phyloP scores from a whole-genome alignment of 2,329 filamentous ascomycete species.

The Stagonosporopsis chrysanthemi region DNA sequence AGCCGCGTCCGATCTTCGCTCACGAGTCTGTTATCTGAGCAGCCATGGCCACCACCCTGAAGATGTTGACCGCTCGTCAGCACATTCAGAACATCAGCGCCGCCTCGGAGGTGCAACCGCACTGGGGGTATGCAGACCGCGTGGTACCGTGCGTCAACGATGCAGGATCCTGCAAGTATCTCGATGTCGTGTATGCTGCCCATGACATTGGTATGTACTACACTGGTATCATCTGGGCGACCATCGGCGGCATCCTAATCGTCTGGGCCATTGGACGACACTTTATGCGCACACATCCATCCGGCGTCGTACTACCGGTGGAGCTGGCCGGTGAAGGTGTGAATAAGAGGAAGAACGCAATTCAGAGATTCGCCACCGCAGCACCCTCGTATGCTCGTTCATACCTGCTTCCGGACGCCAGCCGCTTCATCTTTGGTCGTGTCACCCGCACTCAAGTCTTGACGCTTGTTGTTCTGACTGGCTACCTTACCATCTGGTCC shows the following conservation, averaged over 20 bases:
- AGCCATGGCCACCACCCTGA: slow-evolving; percentile 28
- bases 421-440: slow-evolving; percentile 67
- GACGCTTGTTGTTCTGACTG: slow-evolving; percentile 64
- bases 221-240: slow-evolving; percentile 64
- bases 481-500: slow-evolving; percentile 70
- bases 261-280: slow-evolving; percentile 52
- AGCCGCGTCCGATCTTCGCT: slow-evolving; percentile 19
- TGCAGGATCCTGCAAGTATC: slow-evolving; percentile 64
- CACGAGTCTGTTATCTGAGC: slow-evolving; percentile 21
- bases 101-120: slow-evolving; percentile 51
- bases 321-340: slow-evolving; percentile 31
- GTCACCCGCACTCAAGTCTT: slow-evolving; percentile 73
- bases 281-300: slow-evolving; percentile 36
- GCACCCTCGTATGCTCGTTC: slow-evolving; percentile 55
- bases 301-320: slow-evolving; percentile 35
- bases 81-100: slow-evolving; percentile 53
- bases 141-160: slow-evolving; percentile 66
- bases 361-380: slow-evolving; percentile 45
- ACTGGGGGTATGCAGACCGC: slow-evolving; percentile 66
- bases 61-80: slow-evolving; percentile 27
- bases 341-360: slow-evolving; percentile 29
- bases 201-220: slow-evolving; percentile 65
- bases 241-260: slow-evolving; percentile 58
- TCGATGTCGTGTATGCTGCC: slow-evolving; percentile 62
- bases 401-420: slow-evolving; percentile 68